Base-by-base conservation (phyloP, 2,329 filamentous ascomycete species). In the Cladosporium cucumerinum region DNA sequence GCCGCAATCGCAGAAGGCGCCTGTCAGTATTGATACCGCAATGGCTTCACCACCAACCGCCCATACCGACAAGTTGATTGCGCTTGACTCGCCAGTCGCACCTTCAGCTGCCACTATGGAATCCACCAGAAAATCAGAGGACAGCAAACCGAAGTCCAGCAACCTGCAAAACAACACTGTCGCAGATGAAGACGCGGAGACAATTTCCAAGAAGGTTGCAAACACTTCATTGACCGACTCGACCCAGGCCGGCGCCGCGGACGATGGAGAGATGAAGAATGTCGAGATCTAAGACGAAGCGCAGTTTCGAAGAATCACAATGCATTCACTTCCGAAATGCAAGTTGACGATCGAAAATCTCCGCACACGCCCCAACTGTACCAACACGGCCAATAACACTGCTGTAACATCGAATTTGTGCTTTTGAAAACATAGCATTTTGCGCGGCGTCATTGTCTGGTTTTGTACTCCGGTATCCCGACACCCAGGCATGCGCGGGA, bases 231-330 rank as follows among this genome's bases (percentile, higher is more conserved):
- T 62, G 18, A 43, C 36, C 28, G 60, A 62, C 23, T 46, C 60
- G 10, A 66, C 63, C 16, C 64, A 66, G 54, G 64, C 59, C 4
- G 67, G 64, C 12, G 68, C 66, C 11, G 65, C 61, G 2, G 62
- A 65, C 48, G 62, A 72, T 69, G 73, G 72, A 51, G 80, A 81
- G 67, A 78, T 82, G 75, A 82, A 82, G 75, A 81, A 79, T 16
- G 80, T 82, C 57, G 79, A 81, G 71, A 82, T 82, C 60, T 76
- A 66, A 63, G 23, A 81, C 16, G 36, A 16, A 12, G 23, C 5
- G 25, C 23, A 25, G 23, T 39, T 39, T 26, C 14, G 30, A 32
- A 14, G 12, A 51, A n/a, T n/a, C 16, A 34, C 5, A 21, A 21
- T 36, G 43, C 34, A 26, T 32, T 18, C 14, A 7, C 16, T 12